Evolutionary conservation across 306 rosid species (phyloP).

Genomic region (Fagus sylvatica): DNA sequence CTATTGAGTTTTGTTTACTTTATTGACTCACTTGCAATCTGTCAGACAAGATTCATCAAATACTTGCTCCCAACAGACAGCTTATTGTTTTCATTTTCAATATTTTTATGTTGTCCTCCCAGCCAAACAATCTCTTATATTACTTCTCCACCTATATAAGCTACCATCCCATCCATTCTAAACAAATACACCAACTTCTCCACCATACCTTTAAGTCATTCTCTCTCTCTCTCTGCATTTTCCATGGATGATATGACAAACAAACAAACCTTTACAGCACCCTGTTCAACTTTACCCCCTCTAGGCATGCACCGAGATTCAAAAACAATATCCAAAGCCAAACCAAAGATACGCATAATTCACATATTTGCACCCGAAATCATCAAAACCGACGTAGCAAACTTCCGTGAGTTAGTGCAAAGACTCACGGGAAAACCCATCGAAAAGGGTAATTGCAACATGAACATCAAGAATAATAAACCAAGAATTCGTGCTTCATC

Average conservation of each 20-base stretch:
- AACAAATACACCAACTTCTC: slow-evolving; percentile 18
- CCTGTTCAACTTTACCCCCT: slow-evolving; percentile 22
- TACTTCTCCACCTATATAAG: slow-evolving; percentile 23
- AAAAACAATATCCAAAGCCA: slow-evolving; percentile 54
- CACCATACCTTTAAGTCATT: neutral
- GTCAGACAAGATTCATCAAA: slow-evolving; percentile 58
- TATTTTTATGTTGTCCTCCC: neutral
- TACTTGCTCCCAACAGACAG: slow-evolving; percentile 55
- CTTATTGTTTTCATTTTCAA: neutral
- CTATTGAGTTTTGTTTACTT: slow-evolving; percentile 38
- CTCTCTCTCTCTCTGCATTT: neutral
- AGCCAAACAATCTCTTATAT: neutral
- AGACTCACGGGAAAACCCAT: slow-evolving; percentile 78
- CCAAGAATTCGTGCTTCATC: slow-evolving; percentile 19
- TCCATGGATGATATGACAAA: slow-evolving; percentile 47
- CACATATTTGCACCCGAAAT: slow-evolving; percentile 90
- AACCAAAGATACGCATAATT: slow-evolving; percentile 81
- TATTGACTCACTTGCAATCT: slow-evolving; percentile 41
- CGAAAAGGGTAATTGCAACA: slow-evolving; percentile 24
- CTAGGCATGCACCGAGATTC: slow-evolving; percentile 61
- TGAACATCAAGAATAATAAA: slow-evolving; percentile 6
- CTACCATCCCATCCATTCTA: slow-evolving; percentile 2
- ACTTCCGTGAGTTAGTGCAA: slow-evolving; percentile 83
- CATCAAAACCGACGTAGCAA: slow-evolving; percentile 79
- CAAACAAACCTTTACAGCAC: slow-evolving; percentile 22